Conservation (phyloP, 768 basidiomycete genomes). For the Boletus tomentosulus region DNA sequence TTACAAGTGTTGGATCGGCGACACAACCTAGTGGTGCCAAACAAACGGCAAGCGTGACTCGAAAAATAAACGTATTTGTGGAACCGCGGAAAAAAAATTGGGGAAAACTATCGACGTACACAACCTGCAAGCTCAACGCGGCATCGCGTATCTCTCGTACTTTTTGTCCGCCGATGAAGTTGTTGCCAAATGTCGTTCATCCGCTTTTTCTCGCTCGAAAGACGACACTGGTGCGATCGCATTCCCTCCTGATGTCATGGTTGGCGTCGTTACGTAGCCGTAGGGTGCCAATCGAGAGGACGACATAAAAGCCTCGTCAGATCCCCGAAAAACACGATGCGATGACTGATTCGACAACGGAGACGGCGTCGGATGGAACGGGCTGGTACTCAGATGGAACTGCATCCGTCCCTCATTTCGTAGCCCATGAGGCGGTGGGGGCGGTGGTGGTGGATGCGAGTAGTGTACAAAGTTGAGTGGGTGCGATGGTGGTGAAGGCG, state of each 20-base stretch:
- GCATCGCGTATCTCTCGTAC: slow-evolving; percentile 28
- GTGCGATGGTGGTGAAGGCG: slow-evolving; percentile 63
- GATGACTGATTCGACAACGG: slow-evolving; percentile 26
- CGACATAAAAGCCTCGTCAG: slow-evolving; percentile 35
- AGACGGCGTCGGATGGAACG: slow-evolving; percentile 44
- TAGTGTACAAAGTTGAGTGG: slow-evolving; percentile 59
- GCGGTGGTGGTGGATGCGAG: slow-evolving; percentile 32
- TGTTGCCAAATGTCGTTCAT: slow-evolving; percentile 47
- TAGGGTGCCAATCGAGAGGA: slow-evolving; percentile 34
- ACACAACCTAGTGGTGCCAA: not conserved
- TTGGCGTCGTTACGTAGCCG: slow-evolving; percentile 37
- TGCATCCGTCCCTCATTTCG: slow-evolving; percentile 30
- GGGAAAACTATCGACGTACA: not conserved
- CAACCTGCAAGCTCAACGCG: slow-evolving; percentile 12
- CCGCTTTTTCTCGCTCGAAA: slow-evolving; percentile 55
- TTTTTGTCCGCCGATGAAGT: slow-evolving; percentile 38
- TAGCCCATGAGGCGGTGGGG: slow-evolving; percentile 33
- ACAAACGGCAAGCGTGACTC: slow-evolving; percentile 1
- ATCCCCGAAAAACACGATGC: slow-evolving; percentile 34
- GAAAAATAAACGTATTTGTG: not conserved
- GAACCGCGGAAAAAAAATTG: not conserved
- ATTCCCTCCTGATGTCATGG: slow-evolving; percentile 30
- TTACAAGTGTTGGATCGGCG: not conserved
- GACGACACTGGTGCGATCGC: slow-evolving; percentile 34
- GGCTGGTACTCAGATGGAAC: slow-evolving; percentile 17